phyloP scores from a whole-genome alignment of 2,329 filamentous ascomycete species.

The Monosporascus sp. region DNA sequence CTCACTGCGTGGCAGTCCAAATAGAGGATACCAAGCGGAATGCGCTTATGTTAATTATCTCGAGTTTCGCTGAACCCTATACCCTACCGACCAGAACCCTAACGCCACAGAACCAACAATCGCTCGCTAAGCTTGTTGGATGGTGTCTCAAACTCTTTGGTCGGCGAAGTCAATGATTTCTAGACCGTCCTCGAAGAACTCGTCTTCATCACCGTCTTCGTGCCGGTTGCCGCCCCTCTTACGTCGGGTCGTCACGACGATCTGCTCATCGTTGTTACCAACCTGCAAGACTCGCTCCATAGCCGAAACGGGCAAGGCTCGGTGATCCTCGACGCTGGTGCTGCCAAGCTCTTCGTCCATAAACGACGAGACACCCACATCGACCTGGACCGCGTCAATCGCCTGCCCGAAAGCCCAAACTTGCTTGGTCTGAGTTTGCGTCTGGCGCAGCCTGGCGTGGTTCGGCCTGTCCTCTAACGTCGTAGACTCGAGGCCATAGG shows the following conservation, averaged over 20 bases:
- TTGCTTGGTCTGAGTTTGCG: slow-evolving; percentile 11
- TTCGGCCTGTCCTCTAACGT: slow-evolving; percentile 35
- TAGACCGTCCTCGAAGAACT: slow-evolving; percentile 89
- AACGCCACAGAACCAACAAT: slow-evolving; percentile 6
- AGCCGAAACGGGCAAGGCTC: slow-evolving; percentile 55
- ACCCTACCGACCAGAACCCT: not conserved
- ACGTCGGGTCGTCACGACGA: slow-evolving; percentile 75
- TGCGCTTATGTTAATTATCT: no score
- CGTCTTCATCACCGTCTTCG: slow-evolving; percentile 55
- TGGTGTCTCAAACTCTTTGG: slow-evolving; percentile 49
- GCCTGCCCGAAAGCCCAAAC: slow-evolving; percentile 58
- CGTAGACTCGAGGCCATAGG: slow-evolving; percentile 34
- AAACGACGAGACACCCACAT: slow-evolving; percentile 41
- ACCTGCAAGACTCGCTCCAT: slow-evolving; percentile 59
- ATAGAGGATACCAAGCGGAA: no score
- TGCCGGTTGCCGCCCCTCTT: slow-evolving; percentile 52
- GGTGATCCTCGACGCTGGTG: slow-evolving; percentile 46
- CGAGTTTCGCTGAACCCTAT: no score
- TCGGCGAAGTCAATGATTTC: slow-evolving; percentile 86
- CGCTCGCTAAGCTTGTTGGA: slow-evolving; percentile 1
- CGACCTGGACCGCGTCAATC: slow-evolving; percentile 45
- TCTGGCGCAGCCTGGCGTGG: slow-evolving; percentile 26
- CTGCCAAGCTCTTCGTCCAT: slow-evolving; percentile 47
- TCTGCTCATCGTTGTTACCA: slow-evolving; percentile 62
- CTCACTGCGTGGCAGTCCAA: not conserved